Base-by-base conservation (phyloP, 164 flowering plant species). In the Stephania japonica region DNA sequence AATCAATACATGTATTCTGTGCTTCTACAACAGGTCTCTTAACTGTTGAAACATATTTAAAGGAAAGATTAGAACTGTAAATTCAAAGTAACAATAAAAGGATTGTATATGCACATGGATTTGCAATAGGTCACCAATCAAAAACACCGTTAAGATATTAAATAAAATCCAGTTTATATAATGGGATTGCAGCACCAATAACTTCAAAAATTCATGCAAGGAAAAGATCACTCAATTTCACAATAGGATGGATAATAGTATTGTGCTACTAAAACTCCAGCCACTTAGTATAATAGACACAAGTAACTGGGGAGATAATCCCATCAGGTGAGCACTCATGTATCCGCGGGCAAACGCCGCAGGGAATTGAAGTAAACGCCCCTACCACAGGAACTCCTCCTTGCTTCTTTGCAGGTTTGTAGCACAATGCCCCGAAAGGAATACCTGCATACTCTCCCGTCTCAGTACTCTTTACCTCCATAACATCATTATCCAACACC, bases 271-370 rank as follows among this genome's bases (percentile, higher is more conserved):
- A 88, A 72, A 92, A 92, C 23, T 86, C 89, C 67, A 92, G 82
- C 94, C 96, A 94, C 70, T 88, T 88, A 1, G 73, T 71, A 73
- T 75, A 93, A 80, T 95, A 91, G 26, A 77, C 86, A 78, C 97
- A 95, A 41, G 88, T 87, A 3, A 4, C 71, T 0, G 99, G 97
- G 9, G 94, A 90, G 73, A 95, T 86, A 50, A 88, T 70, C 25
- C 99, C 99, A 81, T 88, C 91, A 18, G 94, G 95, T 14, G 97
- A 84, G 77, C 98, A 95, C 3, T 77, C 71, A 53, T 72, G 80
- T 21, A 91, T 86, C 63, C 83, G 72, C 0, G 97, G 98, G 80
- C 99, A 95, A 78, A 84, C 90, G 47, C 97, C 98, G 73, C 99
- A 95, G 11, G 98, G 99, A 63, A 90, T 85, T 42, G 93, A 86